Evolutionary conservation across 169 alveolate genomes (phyloP).

Genomic region (Plasmodium billcollinsi): DNA sequence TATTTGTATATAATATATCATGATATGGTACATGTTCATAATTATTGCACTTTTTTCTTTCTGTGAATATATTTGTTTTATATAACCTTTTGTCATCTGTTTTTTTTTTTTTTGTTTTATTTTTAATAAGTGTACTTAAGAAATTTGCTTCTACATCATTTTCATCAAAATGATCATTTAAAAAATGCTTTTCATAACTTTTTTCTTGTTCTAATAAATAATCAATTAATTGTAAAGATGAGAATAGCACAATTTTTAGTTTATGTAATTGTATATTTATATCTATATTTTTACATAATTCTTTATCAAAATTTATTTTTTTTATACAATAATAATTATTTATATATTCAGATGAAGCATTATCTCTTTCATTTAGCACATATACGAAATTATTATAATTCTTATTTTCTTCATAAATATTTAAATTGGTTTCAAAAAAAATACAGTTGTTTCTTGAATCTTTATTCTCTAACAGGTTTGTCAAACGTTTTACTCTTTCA

Average conservation of each 20-base stretch:
- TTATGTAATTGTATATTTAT: constrained; percentile 47
- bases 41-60: background rate
- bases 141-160: constrained; percentile 18
- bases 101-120: constrained; percentile 11
- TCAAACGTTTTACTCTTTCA: constrained; percentile 1
- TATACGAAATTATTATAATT: constrained; percentile 49
- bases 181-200: background rate
- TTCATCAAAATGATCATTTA: background rate
- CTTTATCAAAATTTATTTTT: background rate
- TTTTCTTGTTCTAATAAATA: constrained; percentile 16
- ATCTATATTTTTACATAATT: constrained; percentile 17
- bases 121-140: constrained; percentile 6
- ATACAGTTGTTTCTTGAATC: background rate
- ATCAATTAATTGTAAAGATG: constrained; percentile 14
- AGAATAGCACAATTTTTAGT: constrained; percentile 39
- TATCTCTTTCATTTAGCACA: constrained; percentile 2
- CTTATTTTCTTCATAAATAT: constrained; percentile 40
- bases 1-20: background rate
- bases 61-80: background rate
- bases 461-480: background rate
- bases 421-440: constrained; percentile 22
- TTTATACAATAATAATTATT: constrained; percentile 31
- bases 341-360: constrained; percentile 15
- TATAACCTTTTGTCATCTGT: background rate
- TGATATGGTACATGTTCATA: background rate